Evolutionary conservation across 2,329 filamentous ascomycete genomes (phyloP), one percentile per base, ranked within the genome.

Genomic region (Aulographum hederae): DNA sequence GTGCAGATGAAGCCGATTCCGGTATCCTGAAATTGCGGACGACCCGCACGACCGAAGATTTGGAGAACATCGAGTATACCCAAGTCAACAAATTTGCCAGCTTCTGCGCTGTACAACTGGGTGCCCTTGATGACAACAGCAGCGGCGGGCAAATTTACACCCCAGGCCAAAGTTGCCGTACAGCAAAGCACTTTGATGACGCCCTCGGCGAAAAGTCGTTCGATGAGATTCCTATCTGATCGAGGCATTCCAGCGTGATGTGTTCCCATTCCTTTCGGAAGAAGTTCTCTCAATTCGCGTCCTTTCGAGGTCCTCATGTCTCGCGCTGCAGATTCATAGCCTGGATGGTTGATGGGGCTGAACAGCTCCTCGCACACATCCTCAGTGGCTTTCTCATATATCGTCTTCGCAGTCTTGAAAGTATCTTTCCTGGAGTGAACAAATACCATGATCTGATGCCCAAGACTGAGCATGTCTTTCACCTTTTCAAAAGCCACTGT

Each of bases 391-490:
- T 89, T 84, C 43, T 94, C 76, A 38, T 79, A 73, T 17, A 98
- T 60, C 60, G 77, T 81, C 41, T 79, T 77, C 28, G 89, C 85
- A 2, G 86, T 91, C 38, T 78, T 69, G 41, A 92, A 72, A 0
- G 91, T 98, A 43, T 99, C 91, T 48, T 92, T 85, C 17, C 89
- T 69, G 1, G 86, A 94, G 51, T 98, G 91, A 8, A 98, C 91
- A 52, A 99, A 98, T 0, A 99, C 86, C 91, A 99, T 98, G 41
- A 98, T 69, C 51, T 98, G 89, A 46, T 99, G 89, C n/a, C 80
- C 85, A 36, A 65, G 62, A 47, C 84, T 72, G 3, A 98, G 63
- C 85, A 98, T 94, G 32, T 89, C 78, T 42, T 74, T 77, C 29
- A 94, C 84, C 50, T 99, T 99, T 41, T 95, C 85, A 47, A 91